Conservation (phyloP, 2,329 filamentous ascomycete species). For the Lachnellula cervina region DNA sequence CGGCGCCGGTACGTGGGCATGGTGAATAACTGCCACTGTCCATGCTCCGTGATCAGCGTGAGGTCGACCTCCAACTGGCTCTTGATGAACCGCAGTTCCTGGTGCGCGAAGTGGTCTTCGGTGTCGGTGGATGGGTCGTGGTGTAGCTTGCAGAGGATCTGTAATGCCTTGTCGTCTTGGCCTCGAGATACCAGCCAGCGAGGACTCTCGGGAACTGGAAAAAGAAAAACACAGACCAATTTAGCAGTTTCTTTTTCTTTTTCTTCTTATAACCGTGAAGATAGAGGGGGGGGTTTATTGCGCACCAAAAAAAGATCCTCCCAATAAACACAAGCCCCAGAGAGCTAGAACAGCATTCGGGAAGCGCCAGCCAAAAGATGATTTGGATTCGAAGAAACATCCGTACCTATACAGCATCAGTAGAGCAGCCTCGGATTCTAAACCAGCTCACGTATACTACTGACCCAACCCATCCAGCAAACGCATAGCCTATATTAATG, state of each 20-base stretch:
- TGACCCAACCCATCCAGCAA: slow-evolving; percentile 13
- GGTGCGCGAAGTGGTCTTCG: slow-evolving; percentile 9
- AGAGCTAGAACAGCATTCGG: slow-evolving; percentile 8
- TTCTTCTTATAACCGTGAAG: no score
- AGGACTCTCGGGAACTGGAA: slow-evolving; percentile 7
- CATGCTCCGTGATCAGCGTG: slow-evolving; percentile 1
- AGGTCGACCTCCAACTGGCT: slow-evolving; percentile 6
- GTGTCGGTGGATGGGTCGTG: slow-evolving; percentile 4
- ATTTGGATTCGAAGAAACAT: slow-evolving; percentile 5
- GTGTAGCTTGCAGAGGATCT: slow-evolving; percentile 5
- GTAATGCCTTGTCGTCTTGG: slow-evolving; percentile 7
- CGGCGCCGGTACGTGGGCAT: slow-evolving; percentile 9
- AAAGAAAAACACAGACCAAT: not conserved
- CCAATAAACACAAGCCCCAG: not conserved
- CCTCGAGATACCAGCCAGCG: slow-evolving; percentile 3
- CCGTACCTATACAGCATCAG: not conserved
- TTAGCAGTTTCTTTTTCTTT: no score
- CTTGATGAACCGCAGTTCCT: slow-evolving; percentile 10
- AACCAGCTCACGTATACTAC: not conserved
- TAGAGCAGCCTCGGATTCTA: not conserved
- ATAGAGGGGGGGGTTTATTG: not conserved
- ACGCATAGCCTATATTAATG: slow-evolving; percentile 11
- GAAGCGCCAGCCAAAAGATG: slow-evolving; percentile 11
- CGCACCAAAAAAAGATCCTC: slow-evolving; percentile 2
- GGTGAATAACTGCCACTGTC: slow-evolving; percentile 11